phyloP scores from a whole-genome alignment of 768 basidiomycete genomes.

The Dendrothele bispora region DNA sequence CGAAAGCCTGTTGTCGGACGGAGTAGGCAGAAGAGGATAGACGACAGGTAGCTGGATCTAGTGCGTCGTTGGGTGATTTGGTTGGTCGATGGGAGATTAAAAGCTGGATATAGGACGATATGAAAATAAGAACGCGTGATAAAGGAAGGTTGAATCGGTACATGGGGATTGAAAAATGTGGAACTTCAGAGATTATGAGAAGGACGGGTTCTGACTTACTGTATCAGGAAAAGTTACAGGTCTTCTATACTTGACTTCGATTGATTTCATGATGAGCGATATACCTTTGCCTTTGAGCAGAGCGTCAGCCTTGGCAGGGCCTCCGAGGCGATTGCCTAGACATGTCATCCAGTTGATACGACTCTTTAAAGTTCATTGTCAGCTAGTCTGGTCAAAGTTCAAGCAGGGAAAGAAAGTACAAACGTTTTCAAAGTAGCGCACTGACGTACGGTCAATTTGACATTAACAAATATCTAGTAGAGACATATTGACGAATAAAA shows the following conservation, averaged over 20 bases:
- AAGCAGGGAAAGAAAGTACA: constrained; percentile 16
- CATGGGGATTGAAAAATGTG: background rate
- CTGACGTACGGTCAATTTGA: constrained; percentile 29
- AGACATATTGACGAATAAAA: background rate
- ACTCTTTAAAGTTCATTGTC: constrained; percentile 47
- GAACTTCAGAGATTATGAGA: background rate
- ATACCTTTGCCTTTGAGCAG: constrained; percentile 66
- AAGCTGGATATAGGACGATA: background rate
- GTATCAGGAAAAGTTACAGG: constrained; percentile 81
- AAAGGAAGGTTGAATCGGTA: too few species aligned
- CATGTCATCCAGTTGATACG: constrained; percentile 68
- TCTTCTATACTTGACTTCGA: constrained; percentile 63
- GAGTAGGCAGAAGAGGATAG: constrained; percentile 62
- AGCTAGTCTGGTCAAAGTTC: background rate
- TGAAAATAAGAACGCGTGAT: background rate
- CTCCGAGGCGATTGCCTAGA: constrained; percentile 60
- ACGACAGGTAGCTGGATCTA: constrained; percentile 44
- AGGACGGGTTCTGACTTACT: constrained; percentile 35
- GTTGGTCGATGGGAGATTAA: constrained; percentile 3
- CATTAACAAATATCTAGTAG: background rate
- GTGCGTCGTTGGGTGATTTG: constrained; percentile 12
- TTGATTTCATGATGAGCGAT: constrained; percentile 74
- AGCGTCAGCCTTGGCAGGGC: constrained; percentile 49
- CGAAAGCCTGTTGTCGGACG: constrained; percentile 57
- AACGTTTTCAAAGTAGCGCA: constrained; percentile 71